These are phyloP conservation scores for Cubamyces lactineus DNA, from an alignment of 768 basidiomycete genomes.

Conservation along the genomic window DNA sequence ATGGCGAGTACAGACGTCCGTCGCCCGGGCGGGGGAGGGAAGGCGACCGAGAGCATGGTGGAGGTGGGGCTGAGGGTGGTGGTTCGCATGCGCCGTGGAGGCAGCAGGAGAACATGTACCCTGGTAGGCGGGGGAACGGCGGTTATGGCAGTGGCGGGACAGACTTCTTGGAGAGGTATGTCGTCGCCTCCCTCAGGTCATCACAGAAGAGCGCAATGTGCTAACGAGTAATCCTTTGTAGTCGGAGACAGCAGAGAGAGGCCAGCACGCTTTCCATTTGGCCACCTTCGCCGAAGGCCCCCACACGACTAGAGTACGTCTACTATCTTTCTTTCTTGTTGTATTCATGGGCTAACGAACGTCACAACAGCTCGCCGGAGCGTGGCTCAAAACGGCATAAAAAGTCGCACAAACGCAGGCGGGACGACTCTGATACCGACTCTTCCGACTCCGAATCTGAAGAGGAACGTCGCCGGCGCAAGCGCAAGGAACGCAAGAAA, in stretches of 20 bases:
- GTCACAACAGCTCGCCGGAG: conserved; percentile 52
- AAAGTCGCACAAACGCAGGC: conserved; percentile 59
- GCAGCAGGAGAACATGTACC: conserved; percentile 61
- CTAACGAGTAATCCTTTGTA: conserved; percentile 34
- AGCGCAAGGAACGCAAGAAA: conserved; percentile 63
- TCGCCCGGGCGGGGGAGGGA: conserved; percentile 38
- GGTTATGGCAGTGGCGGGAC: conserved; percentile 41
- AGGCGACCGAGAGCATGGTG: conserved; percentile 23
- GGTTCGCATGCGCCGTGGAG: conserved; percentile 47
- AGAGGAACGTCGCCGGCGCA: conserved; percentile 57
- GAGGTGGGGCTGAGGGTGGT: conserved; percentile 16
- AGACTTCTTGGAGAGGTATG: conserved; percentile 75
- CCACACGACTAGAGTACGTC: conserved; percentile 51
- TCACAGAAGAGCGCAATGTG: background rate
- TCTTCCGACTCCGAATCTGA: conserved; percentile 52
- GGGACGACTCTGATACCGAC: conserved; percentile 48
- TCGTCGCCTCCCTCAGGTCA: conserved; percentile 11
- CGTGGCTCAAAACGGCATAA: conserved; percentile 55
- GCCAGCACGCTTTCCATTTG: conserved; percentile 63
- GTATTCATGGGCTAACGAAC: background rate
- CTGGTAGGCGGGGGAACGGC: conserved; percentile 39
- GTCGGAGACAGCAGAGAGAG: conserved; percentile 73
- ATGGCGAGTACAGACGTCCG: conserved; percentile 31
- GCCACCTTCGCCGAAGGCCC: conserved; percentile 80
- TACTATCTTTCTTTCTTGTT: conserved; percentile 40